Evolutionary conservation across 2,329 filamentous ascomycete genomes (phyloP).

Genomic region (Eutypa lata): DNA sequence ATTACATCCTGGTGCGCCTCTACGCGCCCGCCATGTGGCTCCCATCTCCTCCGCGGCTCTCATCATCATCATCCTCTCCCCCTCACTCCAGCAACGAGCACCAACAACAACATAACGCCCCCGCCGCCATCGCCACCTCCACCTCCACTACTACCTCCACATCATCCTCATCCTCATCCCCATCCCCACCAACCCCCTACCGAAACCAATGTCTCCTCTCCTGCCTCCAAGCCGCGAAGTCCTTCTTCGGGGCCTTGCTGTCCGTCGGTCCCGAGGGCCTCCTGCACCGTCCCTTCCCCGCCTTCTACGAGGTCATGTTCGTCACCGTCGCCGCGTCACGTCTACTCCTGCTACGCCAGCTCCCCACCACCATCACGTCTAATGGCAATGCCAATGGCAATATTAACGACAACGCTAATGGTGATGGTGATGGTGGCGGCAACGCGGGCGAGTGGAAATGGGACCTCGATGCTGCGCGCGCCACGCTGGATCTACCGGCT

Average conservation of each 20-base stretch:
- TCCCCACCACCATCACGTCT: too few relatives aligned
- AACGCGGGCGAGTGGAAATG: slow-evolving; percentile 14
- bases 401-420: too few relatives aligned
- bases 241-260: slow-evolving; percentile 31
- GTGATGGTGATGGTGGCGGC: too few relatives aligned
- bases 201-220: slow-evolving; percentile 28
- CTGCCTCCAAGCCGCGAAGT: slow-evolving; percentile 31
- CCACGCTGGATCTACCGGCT: slow-evolving; percentile 18
- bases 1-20: slow-evolving; percentile 34
- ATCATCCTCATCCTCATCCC: too few relatives aligned
- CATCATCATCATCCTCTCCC: too few relatives aligned
- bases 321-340: slow-evolving; percentile 26
- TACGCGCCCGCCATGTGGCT: slow-evolving; percentile 32
- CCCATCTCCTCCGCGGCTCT: too few relatives aligned
- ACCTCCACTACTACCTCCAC: too few relatives aligned
- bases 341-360: slow-evolving; percentile 14
- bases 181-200: too few relatives aligned
- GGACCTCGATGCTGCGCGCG: slow-evolving; percentile 20
- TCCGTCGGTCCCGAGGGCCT: slow-evolving; percentile 24
- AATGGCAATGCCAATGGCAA: too few relatives aligned
- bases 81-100: too few relatives aligned
- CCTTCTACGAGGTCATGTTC: slow-evolving; percentile 21
- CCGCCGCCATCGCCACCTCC: slow-evolving; percentile 18
- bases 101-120: slow-evolving; percentile 27
- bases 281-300: slow-evolving; percentile 21